Percentiles rank a stretch among this genome's conserved stretches.
These are phyloP conservation scores for Coemansia reversa DNA, from an alignment of 192 early-diverging fungal species.

Conservation along the genomic window DNA sequence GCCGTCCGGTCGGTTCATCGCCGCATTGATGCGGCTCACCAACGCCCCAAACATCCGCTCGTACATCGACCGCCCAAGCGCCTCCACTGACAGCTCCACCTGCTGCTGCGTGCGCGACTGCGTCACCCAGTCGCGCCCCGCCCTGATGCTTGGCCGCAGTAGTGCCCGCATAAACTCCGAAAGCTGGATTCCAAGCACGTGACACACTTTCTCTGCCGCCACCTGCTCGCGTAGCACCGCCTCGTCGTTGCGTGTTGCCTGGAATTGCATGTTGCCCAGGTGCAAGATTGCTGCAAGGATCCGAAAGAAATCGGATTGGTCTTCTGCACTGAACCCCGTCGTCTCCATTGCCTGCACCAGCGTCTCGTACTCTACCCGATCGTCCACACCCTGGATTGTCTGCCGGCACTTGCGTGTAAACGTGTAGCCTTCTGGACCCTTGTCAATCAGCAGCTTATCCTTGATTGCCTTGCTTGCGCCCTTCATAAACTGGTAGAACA, in stretches of 20 bases:
- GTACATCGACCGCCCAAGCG: conserved; percentile 86
- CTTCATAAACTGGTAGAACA: conserved; percentile 98
- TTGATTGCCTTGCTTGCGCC: conserved; percentile 73
- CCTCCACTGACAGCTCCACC: conserved; percentile 86
- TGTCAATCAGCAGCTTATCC: conserved; percentile 75
- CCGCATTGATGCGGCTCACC: conserved; percentile 84
- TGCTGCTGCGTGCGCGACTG: conserved; percentile 86
- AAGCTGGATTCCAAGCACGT: conserved; percentile 87
- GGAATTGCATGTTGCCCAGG: conserved; percentile 87
- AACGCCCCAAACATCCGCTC: conserved; percentile 94
- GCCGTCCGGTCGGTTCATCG: conserved; percentile 60
- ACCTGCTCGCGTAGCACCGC: conserved; percentile 78
- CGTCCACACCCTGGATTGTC: conserved; percentile 91
- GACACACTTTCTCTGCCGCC: conserved; percentile 85
- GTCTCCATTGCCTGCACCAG: conserved; percentile 77
- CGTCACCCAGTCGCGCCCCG: conserved; percentile 93
- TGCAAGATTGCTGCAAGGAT: conserved; percentile 86
- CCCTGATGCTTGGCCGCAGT: conserved; percentile 88
- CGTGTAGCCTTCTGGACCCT: conserved; percentile 71
- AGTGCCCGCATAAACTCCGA: conserved; percentile 84
- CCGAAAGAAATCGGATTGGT: conserved; percentile 80
- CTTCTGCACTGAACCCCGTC: conserved; percentile 75
- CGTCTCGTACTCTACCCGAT: conserved; percentile 73
- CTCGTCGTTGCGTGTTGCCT: conserved; percentile 79
- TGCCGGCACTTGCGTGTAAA: conserved; percentile 84